These are phyloP conservation scores for Ascochyta koolunga DNA, from an alignment of 2,329 filamentous ascomycete genomes.

Conservation along the genomic window DNA sequence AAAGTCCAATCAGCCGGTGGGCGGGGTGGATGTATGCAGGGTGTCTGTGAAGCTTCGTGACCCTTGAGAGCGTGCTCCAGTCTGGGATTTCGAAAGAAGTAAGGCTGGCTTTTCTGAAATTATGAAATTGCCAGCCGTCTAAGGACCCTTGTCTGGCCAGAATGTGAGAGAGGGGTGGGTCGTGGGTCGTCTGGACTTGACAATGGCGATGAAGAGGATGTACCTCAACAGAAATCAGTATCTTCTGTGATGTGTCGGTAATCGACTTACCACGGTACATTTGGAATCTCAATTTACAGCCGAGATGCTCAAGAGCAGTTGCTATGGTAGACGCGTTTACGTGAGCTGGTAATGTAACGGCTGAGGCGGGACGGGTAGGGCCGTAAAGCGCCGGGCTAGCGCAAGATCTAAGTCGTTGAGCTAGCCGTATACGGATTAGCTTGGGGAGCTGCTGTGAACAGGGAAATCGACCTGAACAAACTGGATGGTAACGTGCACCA, in stretches of 20 bases:
- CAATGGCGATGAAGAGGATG: not conserved
- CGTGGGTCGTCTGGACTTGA: not conserved
- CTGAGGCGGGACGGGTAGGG: not conserved
- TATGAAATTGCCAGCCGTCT: slow-evolving; percentile 5
- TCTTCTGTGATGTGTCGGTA: no score
- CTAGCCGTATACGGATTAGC: not conserved
- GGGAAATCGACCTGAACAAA: not conserved
- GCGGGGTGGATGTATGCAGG: not conserved
- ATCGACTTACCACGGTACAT: no score
- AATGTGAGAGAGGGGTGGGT: not conserved
- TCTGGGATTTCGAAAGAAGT: not conserved
- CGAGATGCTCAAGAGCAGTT: not conserved
- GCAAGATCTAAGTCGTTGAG: not conserved
- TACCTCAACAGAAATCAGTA: no score
- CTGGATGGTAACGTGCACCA: no score
- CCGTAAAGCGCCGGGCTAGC: not conserved
- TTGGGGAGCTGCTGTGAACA: slow-evolving; percentile 7
- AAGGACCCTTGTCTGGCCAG: not conserved
- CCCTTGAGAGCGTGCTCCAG: slow-evolving; percentile 1
- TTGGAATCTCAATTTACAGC: no score
- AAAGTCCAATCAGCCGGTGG: slow-evolving; percentile 3
- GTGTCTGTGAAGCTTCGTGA: not conserved
- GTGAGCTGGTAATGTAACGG: not conserved
- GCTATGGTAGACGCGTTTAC: not conserved
- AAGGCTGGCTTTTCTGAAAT: not conserved